These are phyloP conservation scores for Physcomitrellopsis africana DNA, from an alignment of 225 moss, liverwort and hornwort genomes.

Conservation along the genomic window DNA sequence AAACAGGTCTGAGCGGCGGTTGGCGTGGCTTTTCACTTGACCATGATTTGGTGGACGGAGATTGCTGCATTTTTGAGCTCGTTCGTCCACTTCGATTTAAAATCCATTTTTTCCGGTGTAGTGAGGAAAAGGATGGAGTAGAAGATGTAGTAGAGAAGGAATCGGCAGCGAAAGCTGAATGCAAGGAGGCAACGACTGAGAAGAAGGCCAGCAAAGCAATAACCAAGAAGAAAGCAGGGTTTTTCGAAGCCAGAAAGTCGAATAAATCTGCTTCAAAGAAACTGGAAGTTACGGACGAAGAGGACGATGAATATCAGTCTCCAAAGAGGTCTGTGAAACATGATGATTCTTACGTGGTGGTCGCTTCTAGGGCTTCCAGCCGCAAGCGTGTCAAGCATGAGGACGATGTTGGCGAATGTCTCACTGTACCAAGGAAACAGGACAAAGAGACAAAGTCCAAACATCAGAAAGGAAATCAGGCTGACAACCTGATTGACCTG, in stretches of 20 bases:
- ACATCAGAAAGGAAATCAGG: slow-evolving; percentile 10
- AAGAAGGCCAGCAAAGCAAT: slow-evolving; percentile 24
- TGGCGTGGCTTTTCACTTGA: slow-evolving; percentile 51
- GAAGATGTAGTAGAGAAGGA: slow-evolving; percentile 29
- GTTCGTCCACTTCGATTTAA: slow-evolving; percentile 39
- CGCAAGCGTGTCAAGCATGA: slow-evolving; percentile 28
- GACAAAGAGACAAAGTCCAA: slow-evolving; percentile 3
- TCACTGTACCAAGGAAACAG: neutral
- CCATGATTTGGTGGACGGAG: slow-evolving; percentile 50
- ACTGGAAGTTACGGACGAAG: slow-evolving; percentile 26
- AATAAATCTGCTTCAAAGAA: slow-evolving; percentile 30
- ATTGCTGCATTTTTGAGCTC: slow-evolving; percentile 52
- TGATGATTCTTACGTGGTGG: slow-evolving; percentile 9
- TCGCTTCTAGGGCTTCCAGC: slow-evolving; percentile 29
- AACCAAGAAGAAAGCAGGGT: slow-evolving; percentile 28
- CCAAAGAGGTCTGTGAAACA: slow-evolving; percentile 6
- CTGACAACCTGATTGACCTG: slow-evolving; percentile 26
- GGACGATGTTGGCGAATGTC: slow-evolving; percentile 12
- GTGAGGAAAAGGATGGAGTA: slow-evolving; percentile 8
- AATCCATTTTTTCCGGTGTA: slow-evolving; percentile 40
- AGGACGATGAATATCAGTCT: slow-evolving; percentile 16
- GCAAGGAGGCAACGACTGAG: slow-evolving; percentile 6
- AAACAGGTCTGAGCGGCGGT: slow-evolving; percentile 46
- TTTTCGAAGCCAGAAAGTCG: slow-evolving; percentile 25
- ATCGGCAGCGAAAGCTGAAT: slow-evolving; percentile 15